phyloP scores from a whole-genome alignment of 352 stramenopile species.

The Phytophthora uliginosa region DNA sequence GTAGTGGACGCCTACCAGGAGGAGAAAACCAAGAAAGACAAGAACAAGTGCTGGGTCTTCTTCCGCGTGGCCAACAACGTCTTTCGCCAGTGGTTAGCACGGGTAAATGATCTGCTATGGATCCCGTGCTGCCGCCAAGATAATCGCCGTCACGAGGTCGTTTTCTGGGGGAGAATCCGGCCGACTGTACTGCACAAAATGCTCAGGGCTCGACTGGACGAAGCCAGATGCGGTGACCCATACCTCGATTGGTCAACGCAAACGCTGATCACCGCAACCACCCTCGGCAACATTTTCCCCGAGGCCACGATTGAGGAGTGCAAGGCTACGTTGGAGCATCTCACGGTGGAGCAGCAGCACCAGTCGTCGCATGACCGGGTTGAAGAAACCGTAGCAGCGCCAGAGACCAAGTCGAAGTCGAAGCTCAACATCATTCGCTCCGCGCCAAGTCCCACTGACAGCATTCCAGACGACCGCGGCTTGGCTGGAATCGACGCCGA shows the following conservation, averaged over 20 bases:
- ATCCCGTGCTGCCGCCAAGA: conserved; percentile 11
- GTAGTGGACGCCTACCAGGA: conserved; percentile 69
- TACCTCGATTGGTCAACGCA: conserved; percentile 22
- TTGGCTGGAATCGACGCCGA: conserved; percentile 1
- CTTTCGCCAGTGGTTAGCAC: conserved; percentile 29
- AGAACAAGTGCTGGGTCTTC: conserved; percentile 42
- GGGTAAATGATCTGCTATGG: conserved; percentile 32
- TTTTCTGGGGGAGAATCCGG: conserved; percentile 37
- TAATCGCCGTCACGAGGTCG: conserved; percentile 21
- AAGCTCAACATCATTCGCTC: conserved; percentile 11
- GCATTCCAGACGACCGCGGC: not conserved
- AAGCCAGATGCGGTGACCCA: not conserved
- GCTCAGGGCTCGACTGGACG: conserved; percentile 17
- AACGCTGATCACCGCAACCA: conserved; percentile 21
- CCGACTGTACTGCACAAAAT: conserved; percentile 27
- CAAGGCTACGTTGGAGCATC: conserved; percentile 30
- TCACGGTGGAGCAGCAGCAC: conserved; percentile 18
- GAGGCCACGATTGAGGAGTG: conserved; percentile 25
- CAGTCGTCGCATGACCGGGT: conserved; percentile 21
- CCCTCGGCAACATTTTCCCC: conserved; percentile 28
- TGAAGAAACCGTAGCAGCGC: not conserved
- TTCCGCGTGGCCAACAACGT: conserved; percentile 37
- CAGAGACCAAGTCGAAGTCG: not conserved
- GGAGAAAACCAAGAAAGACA: conserved; percentile 45
- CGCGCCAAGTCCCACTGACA: conserved; percentile 13